Percentiles rank a stretch among this genome's conserved stretches.
Conservation (phyloP, 2,329 filamentous ascomycete species). For the Curvularia spicifera region DNA sequence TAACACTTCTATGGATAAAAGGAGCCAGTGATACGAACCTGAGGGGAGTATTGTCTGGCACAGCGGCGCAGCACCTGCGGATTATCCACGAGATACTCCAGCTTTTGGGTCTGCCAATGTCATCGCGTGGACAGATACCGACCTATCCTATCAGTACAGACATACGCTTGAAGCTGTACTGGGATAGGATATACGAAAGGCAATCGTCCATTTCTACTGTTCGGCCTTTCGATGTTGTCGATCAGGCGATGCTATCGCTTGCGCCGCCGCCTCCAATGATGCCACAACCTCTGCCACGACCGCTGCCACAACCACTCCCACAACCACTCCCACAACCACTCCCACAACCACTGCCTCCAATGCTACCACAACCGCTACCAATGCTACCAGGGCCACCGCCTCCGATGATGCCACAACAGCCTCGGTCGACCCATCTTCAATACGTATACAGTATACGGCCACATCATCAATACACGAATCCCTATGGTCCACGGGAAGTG, state of each 20-base stretch:
- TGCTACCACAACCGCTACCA: too few relatives aligned
- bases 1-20: conserved; percentile 26
- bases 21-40: conserved; percentile 13
- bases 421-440: neutral
- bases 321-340: neutral
- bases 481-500: neutral
- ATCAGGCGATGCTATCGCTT: neutral
- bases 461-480: neutral
- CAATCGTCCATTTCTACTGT: neutral
- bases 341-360: neutral
- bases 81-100: conserved; percentile 22
- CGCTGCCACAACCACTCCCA: too few relatives aligned
- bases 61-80: conserved; percentile 18
- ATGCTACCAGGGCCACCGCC: too few relatives aligned
- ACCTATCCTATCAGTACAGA: conserved; percentile 20
- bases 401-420: neutral
- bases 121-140: conserved; percentile 22
- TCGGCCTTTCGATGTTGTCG: neutral
- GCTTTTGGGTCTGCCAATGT: conserved; percentile 18
- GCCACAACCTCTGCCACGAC: neutral
- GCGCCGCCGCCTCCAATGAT: neutral
- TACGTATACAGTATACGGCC: neutral
- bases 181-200: neutral
- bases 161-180: conserved; percentile 11
- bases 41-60: conserved; percentile 10